Evolutionary conservation across 495 filamentous ascomycete genomes (phyloP), one percentile per base, ranked within the genome.

Genomic region (Alectoria sarmentosa): DNA sequence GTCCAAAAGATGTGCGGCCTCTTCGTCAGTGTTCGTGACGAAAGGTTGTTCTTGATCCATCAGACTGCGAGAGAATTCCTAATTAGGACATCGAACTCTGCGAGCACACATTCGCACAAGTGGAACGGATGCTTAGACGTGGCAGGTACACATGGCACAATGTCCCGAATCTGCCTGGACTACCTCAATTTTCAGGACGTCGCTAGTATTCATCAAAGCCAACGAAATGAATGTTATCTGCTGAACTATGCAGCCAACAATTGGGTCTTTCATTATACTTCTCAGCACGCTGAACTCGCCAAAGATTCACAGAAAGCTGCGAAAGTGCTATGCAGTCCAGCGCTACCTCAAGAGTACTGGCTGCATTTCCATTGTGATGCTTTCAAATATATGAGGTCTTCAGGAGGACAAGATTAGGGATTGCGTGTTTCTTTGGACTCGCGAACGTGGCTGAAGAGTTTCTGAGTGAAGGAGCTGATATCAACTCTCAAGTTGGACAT

Each of bases 31-130:
- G 68, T 78, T 26, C 52, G 70, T 36, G 70, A 77, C 56, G 57
- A 42, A n/a, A 75, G 70, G 61, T 15, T 80, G 15, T 76, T 55
- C 37, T 73, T 79, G 28, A 72, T 80, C 52, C 77, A 80, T 63
- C 73, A 78, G 42, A 80, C 76, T 30, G 76, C 76, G 37, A 73
- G 68, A 63, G 76, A 78, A 59, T 80, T 78, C 36, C 1, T 32
- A 14, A 28, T 44, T 13, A 8, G 11, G 14, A 10, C 4, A 4
- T 37, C 36, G 5, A 37, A 37, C 4, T 10, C 10, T 4, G 5
- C 36, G 4, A 14, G 17, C 21, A 26, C 17, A n/a, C 34, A 34
- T 2, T 36, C 36, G 8, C 49, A 21, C 36, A 63, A 63, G 52
- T 64, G 62, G 62, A 26, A 64, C 48, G 54, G 54, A 44, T 64